These are phyloP conservation scores for Takakia lepidozioides DNA, from an alignment of 225 moss, liverwort and hornwort species.

Conservation along the genomic window DNA sequence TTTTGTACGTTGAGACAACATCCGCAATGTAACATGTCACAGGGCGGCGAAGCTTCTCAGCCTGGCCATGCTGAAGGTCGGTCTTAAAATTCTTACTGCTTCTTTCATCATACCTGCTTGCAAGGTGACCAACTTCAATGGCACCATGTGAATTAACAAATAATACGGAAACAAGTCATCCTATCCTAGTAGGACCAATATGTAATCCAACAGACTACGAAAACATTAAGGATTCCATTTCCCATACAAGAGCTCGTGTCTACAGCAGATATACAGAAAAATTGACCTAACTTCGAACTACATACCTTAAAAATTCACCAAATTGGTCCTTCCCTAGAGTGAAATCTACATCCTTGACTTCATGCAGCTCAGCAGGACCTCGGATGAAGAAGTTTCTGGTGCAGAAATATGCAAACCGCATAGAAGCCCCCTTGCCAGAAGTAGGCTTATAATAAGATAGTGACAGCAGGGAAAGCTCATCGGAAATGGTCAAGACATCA, in stretches of 20 bases:
- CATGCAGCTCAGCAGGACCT: constrained; percentile 61
- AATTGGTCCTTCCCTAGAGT: constrained; percentile 47
- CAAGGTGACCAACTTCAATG: too few species aligned
- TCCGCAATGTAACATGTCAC: constrained; percentile 66
- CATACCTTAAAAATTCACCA: constrained; percentile 56
- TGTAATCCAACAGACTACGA: too few species aligned
- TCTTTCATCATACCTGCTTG: constrained; percentile 52
- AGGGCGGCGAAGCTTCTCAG: constrained; percentile 42
- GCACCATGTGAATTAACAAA: too few species aligned
- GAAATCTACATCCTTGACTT: constrained; percentile 49
- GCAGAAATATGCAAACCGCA: constrained; percentile 63
- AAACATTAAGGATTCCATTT: too few species aligned
- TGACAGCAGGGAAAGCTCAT: constrained; percentile 56
- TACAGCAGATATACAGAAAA: too few species aligned
- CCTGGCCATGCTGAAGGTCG: constrained; percentile 32
- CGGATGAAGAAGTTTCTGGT: constrained; percentile 63
- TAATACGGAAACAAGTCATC: too few species aligned
- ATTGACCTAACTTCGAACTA: too few species aligned
- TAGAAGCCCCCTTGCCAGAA: constrained; percentile 56
- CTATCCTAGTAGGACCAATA: too few species aligned
- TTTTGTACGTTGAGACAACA: constrained; percentile 54
- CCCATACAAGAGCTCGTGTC: too few species aligned
- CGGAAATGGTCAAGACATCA: constrained; percentile 50
- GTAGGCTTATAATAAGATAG: constrained; percentile 48
- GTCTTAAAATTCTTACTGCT: constrained; percentile 45